Evolutionary conservation across 257 asterid species (phyloP).

Genomic region (Fraxinus pennsylvanica): DNA sequence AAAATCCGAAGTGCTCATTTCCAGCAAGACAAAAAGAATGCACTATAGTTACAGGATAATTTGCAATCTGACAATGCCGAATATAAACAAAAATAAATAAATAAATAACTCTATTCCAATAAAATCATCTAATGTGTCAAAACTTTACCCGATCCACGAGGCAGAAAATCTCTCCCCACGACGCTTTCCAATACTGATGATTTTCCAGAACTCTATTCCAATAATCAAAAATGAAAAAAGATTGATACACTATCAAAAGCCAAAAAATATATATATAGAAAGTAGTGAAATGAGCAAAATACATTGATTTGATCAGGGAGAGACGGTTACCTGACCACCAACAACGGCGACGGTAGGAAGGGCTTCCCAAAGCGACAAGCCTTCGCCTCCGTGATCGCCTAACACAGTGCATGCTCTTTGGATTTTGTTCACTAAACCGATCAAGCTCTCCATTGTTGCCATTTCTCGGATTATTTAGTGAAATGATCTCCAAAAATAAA

Average conservation of each 20-base stretch:
- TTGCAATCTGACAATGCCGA: not conserved
- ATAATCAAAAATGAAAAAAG: constrained; percentile 14
- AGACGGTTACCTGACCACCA: constrained; percentile 82
- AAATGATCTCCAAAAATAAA: constrained; percentile 14
- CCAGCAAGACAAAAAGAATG: constrained; percentile 7
- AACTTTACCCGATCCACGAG: constrained; percentile 91
- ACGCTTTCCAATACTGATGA: constrained; percentile 96
- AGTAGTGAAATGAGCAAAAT: not conserved
- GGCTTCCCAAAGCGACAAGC: constrained; percentile 98
- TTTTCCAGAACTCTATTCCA: constrained; percentile 85
- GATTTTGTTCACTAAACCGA: constrained; percentile 84
- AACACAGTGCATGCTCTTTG: constrained; percentile 95
- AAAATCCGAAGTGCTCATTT: constrained; percentile 7
- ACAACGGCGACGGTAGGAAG: constrained; percentile 99
- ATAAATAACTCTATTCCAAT: not conserved
- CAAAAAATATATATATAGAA: not conserved
- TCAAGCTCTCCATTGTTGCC: constrained; percentile 96
- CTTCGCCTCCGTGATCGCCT: constrained; percentile 99
- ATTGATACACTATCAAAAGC: not conserved
- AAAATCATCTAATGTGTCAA: not conserved
- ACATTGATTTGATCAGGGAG: not conserved
- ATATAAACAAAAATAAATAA: too few relatives aligned
- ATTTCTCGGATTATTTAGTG: constrained; percentile 29
- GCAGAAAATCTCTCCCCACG: constrained; percentile 94
- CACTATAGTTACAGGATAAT: not conserved